Conservation (phyloP, 1,284 basidiomycete species). For the Lignosus rhinocerotis region DNA sequence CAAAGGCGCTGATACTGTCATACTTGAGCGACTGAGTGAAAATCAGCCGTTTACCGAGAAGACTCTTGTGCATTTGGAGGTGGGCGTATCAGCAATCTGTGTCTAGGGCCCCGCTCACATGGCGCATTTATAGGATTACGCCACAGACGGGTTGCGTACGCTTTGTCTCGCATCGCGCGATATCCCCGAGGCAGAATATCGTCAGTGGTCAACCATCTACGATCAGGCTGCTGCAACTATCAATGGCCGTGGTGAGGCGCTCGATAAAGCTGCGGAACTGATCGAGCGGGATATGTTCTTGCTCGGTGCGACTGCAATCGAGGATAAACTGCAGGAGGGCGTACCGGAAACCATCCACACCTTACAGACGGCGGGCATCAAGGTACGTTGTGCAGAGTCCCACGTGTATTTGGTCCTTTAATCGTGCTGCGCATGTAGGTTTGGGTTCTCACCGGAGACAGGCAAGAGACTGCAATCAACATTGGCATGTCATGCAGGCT, state of each 20-base stretch:
- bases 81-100: conserved; percentile 28
- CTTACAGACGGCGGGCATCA: conserved; percentile 96
- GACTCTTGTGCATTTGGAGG: conserved; percentile 90
- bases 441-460: conserved; percentile 97
- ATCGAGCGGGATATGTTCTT: conserved; percentile 94
- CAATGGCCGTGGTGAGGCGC: conserved; percentile 89
- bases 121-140: conserved; percentile 71
- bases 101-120: neutral
- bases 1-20: conserved; percentile 98
- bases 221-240: conserved; percentile 91
- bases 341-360: conserved; percentile 99
- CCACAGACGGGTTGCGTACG: conserved; percentile 94
- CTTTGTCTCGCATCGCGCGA: conserved; percentile 96
- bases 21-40: conserved; percentile 82
- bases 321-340: conserved; percentile 98
- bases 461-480: conserved; percentile 99
- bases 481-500: conserved; percentile 97
- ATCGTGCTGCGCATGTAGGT: conserved; percentile 48
- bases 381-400: conserved; percentile 46
- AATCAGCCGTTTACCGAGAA: conserved; percentile 86
- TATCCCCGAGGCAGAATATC: conserved; percentile 88
- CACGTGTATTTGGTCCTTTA: neutral
- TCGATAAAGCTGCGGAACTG: conserved; percentile 93
- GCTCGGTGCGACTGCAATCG: conserved; percentile 96
- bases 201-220: conserved; percentile 86